These are phyloP conservation scores for Arthrobotrys entomopaga DNA, from an alignment of 2,329 filamentous ascomycete species.

Conservation along the genomic window DNA sequence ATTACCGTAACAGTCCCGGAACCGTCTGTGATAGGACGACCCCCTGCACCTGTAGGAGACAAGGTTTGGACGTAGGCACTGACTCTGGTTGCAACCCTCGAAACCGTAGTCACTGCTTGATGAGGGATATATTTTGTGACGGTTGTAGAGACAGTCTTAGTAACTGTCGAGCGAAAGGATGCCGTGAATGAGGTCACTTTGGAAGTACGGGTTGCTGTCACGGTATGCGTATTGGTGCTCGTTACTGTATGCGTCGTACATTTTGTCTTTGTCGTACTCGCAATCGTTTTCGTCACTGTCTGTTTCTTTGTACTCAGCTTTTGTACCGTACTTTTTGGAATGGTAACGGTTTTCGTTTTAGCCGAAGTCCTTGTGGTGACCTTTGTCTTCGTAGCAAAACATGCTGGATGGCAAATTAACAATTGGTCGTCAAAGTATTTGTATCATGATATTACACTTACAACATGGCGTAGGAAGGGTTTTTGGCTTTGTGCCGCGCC, in stretches of 20 bases:
- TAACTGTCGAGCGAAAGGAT: conserved; percentile 1
- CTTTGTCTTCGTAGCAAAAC: conserved; percentile 9
- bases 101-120: not conserved
- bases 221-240: not conserved
- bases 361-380: conserved; percentile 12
- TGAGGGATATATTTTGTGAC: not conserved
- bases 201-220: not conserved
- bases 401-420: not conserved
- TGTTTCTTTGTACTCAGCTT: not conserved
- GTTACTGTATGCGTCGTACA: conserved; percentile 6
- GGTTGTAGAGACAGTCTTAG: conserved; percentile 1
- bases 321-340: conserved; percentile 8
- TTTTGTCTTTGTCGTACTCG: not conserved
- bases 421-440: not conserved
- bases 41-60: no score
- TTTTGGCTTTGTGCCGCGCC: no score
- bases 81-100: not conserved
- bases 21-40: no score
- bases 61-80: not conserved
- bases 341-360: conserved; percentile 4
- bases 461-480: no score
- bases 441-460: no score
- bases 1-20: no score
- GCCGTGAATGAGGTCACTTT: conserved; percentile 3
- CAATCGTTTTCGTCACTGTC: conserved; percentile 10